Base-by-base conservation (phyloP, 2,329 filamentous ascomycete genomes). In the Aotearoamyces nothofagi region DNA sequence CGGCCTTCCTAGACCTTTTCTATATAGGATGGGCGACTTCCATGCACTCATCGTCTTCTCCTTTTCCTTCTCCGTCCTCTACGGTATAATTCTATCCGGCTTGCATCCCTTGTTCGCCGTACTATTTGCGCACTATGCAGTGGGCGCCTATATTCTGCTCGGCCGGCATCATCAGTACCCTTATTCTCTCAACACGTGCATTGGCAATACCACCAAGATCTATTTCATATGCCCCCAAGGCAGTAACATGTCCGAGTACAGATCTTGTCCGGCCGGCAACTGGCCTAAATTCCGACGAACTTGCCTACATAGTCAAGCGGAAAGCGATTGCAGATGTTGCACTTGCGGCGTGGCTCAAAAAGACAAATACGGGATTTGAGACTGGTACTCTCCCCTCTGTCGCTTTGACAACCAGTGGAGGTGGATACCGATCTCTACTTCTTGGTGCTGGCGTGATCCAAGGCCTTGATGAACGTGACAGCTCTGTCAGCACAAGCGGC, bases 381-480 rank as follows among this genome's bases (percentile, higher is more conserved):
- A 54, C 45, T 10, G 33, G 34, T 10, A 44, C 46, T n/a, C 43
- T 57, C 8, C 58, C 58, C 4, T 47, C 47, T 17, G 8, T 62
- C 27, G 58, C 48, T 15, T 42, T 63, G 30, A 47, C 56, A 1
- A 50, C 49, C 6, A 57, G 53, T 30, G 58, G 58, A 22, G 58
- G 58, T 29, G 55, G 57, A 7, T 53, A 53, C 26, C 47, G 58
- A 27, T 46, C 57, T 19, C 39, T 59, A 17, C 47, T 61, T 4
- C 40, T 35, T 3, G 47, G 47, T 19, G 49, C 43, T 13, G 40
- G 41, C 16, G 52, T 60, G 2, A 38, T 61, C 15, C 51, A 61
- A 39, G 57, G 43, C 3, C 43, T 61, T 11, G 60, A 63, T 44
- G 38, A 17, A 5, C 49, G 58, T 29, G 58, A 62, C 29, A 53